phyloP scores from a whole-genome alignment of 2,329 filamentous ascomycete species.

The Ophiosphaerella narmari region DNA sequence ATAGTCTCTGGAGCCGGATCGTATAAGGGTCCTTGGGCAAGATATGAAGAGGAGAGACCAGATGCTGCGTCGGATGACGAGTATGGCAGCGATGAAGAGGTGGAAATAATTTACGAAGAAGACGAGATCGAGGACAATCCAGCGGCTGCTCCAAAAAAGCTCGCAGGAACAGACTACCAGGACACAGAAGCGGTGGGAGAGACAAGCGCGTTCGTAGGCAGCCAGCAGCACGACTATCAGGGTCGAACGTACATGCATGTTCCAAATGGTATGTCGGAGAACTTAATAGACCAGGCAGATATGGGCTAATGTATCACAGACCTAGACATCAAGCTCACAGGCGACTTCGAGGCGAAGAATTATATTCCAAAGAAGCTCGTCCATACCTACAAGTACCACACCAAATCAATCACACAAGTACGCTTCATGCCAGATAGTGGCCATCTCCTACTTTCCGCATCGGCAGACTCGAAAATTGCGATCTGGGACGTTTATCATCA shows the following conservation, averaged over 20 bases:
- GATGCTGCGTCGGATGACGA: slow-evolving; percentile 65
- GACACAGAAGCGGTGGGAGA: slow-evolving; percentile 61
- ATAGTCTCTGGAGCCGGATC: slow-evolving; percentile 84
- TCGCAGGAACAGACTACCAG: slow-evolving; percentile 60
- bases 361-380: slow-evolving; percentile 94
- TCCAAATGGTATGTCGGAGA: slow-evolving; percentile 61
- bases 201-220: slow-evolving; percentile 85
- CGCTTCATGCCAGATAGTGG: slow-evolving; percentile 89
- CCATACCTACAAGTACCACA: slow-evolving; percentile 84
- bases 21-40: slow-evolving; percentile 95
- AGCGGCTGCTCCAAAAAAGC: slow-evolving; percentile 62
- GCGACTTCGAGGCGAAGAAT: slow-evolving; percentile 80
- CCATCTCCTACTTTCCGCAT: slow-evolving; percentile 86
- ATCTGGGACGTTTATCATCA: slow-evolving; percentile 95
- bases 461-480: slow-evolving; percentile 87
- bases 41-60: slow-evolving; percentile 76
- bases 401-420: slow-evolving; percentile 83
- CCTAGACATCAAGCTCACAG: slow-evolving; percentile 61
- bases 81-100: slow-evolving; percentile 69
- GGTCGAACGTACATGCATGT: slow-evolving; percentile 98
- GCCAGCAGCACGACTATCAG: slow-evolving; percentile 85
- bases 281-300: slow-evolving; percentile 3
- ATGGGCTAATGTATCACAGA: slow-evolving; percentile 20
- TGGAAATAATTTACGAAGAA: slow-evolving; percentile 74
- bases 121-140: slow-evolving; percentile 68